phyloP scores from a whole-genome alignment of 495 filamentous ascomycete genomes.

The Mycothermus thermophilus region DNA sequence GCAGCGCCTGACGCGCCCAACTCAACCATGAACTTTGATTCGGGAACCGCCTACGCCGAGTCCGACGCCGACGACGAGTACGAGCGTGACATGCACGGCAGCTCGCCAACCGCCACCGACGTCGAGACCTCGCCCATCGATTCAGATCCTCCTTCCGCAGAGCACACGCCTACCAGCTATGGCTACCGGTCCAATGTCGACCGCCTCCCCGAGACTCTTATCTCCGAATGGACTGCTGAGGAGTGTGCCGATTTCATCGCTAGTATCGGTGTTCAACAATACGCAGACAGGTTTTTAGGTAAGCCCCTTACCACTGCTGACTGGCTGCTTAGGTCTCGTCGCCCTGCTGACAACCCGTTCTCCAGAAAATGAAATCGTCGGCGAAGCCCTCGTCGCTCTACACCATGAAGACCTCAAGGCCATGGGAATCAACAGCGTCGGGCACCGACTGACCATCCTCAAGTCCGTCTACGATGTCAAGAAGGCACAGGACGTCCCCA shows the following conservation, averaged over 20 bases:
- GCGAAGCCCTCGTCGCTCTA: constrained; percentile 77
- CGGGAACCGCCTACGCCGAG: constrained; percentile 57
- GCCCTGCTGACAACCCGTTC: constrained; percentile 17
- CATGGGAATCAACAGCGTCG: constrained; percentile 83
- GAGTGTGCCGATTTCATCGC: constrained; percentile 79
- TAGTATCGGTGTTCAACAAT: constrained; percentile 67
- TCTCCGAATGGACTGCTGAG: constrained; percentile 77
- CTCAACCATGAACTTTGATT: constrained; percentile 41
- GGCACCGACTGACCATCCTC: constrained; percentile 85
- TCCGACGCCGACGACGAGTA: constrained; percentile 93
- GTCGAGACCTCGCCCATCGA: constrained; percentile 69
- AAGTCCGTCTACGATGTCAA: constrained; percentile 94
- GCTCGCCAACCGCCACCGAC: constrained; percentile 61
- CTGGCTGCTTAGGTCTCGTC: constrained; percentile 3
- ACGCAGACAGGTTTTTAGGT: constrained; percentile 68
- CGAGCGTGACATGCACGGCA: constrained; percentile 60
- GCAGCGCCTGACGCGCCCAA: too few relatives aligned
- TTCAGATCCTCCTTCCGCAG: constrained; percentile 62
- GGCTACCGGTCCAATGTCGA: constrained; percentile 53
- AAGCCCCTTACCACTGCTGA: not conserved
- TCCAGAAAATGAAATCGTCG: constrained; percentile 83
- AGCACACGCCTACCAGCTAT: constrained; percentile 81
- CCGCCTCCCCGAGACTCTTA: constrained; percentile 59
- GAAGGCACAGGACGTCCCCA: constrained; percentile 74
- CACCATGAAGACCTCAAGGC: constrained; percentile 88